Base-by-base conservation (phyloP, 2,329 filamentous ascomycete species). In the Fusarium irregulare region DNA sequence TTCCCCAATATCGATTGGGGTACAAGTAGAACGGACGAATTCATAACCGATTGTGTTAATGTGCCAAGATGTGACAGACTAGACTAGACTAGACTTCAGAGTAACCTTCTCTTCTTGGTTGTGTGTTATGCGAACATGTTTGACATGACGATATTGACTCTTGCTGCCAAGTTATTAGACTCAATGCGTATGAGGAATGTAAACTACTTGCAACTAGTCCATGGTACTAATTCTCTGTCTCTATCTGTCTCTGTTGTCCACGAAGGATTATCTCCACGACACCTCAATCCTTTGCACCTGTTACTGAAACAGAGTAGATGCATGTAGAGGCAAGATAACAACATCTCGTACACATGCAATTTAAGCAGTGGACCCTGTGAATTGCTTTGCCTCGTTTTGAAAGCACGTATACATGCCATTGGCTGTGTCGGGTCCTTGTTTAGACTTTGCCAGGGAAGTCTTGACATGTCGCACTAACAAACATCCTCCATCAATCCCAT, bases 221-320 rank as follows among this genome's bases (percentile, higher is more conserved):
- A 37, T 37, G 34, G 18, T 37, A 37, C 34, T 34, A n/a, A 37
- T 11, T 10, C 9, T n/a, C 32, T 37, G 18, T 10, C 45, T 30
- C 10, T 28, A 47, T 27, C 21, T 25, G 21, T 18, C 44, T 12
- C 23, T 46, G 2, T 21, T 14, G 25, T 37, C 18, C 7, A 13
- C 6, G 11, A 50, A 50, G 32, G n/a, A 53, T 28, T 16, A 42
- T 53, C 25, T 20, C 49, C 49, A 61, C 46, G n/a, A 45, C 44
- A 49, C 40, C 41, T 32, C 42, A 49, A 55, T 51, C 48, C 56
- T 49, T 34, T 34, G 23, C 41, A 55, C 47, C 47, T 47, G 58
- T 64, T 50, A 61, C 61, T 62, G 57, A 45, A 47, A 45, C 63
- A 58, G 44, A 73, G 64, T 70, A 72, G 72, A 74, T 72, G 73